Conservation (phyloP, 768 basidiomycete species). For the Cubamyces lactineus region DNA sequence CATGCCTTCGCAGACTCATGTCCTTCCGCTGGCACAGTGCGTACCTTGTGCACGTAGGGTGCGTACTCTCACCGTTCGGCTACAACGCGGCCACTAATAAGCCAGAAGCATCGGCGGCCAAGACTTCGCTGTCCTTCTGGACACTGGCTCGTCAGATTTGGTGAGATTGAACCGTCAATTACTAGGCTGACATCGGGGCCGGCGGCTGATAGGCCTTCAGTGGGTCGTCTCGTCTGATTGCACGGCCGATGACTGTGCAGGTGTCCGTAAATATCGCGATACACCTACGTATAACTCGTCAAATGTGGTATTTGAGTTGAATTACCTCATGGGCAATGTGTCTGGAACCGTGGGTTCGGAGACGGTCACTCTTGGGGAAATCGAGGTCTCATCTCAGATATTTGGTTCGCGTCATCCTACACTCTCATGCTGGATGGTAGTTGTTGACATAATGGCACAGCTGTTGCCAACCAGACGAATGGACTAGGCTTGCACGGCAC, state of each 20-base stretch:
- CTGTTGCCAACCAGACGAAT: conserved; percentile 47
- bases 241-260: conserved; percentile 46
- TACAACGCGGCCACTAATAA: conserved; percentile 13
- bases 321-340: conserved; percentile 55
- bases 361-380: conserved; percentile 47
- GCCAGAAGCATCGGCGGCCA: conserved; percentile 45
- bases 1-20: not conserved
- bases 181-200: conserved; percentile 5
- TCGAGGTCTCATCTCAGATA: conserved; percentile 49
- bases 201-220: conserved; percentile 30
- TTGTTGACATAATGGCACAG: conserved; percentile 33
- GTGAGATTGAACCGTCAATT: conserved; percentile 35
- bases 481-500: conserved; percentile 48
- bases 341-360: conserved; percentile 52
- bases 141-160: conserved; percentile 63
- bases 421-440: not conserved
- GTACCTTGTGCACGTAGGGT: conserved; percentile 45
- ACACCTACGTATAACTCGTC: conserved; percentile 38
- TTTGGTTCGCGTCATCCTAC: conserved; percentile 42
- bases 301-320: conserved; percentile 44
- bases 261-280: conserved; percentile 45
- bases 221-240: conserved; percentile 58
- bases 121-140: conserved; percentile 49
- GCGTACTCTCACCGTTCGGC: conserved; percentile 15
- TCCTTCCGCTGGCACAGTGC: conserved; percentile 34